Conservation (phyloP, 192 early-diverging fungal genomes). For the Globomyces pollinis-pini region DNA sequence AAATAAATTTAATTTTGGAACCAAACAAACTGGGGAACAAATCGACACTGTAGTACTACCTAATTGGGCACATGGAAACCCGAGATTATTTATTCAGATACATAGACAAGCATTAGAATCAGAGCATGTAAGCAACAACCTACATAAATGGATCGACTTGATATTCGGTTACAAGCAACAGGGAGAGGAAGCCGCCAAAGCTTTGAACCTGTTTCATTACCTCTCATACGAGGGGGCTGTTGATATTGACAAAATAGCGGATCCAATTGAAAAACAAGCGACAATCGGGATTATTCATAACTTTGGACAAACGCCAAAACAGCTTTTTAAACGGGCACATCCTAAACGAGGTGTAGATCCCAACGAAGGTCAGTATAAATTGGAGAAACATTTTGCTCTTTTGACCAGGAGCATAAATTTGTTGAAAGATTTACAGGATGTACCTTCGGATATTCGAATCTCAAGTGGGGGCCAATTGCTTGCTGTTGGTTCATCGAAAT, state of each 20-base stretch:
- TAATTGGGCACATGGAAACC: slow-evolving; percentile 59
- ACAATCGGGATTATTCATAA: slow-evolving; percentile 85
- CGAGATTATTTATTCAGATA: slow-evolving; percentile 59
- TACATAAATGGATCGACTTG: slow-evolving; percentile 87
- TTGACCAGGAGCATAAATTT: not conserved
- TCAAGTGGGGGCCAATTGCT: not conserved
- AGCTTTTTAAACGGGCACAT: slow-evolving; percentile 73
- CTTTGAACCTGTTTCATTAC: slow-evolving; percentile 86
- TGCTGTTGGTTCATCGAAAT: not conserved
- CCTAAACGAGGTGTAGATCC: slow-evolving; percentile 22
- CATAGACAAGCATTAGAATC: slow-evolving; percentile 43
- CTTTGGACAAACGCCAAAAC: slow-evolving; percentile 86
- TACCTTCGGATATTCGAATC: slow-evolving; percentile 1
- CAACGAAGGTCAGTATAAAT: not conserved
- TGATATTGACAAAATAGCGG: slow-evolving; percentile 68
- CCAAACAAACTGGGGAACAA: slow-evolving; percentile 45
- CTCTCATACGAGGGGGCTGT: slow-evolving; percentile 87
- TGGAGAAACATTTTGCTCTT: not conserved
- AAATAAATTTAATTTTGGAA: slow-evolving; percentile 55
- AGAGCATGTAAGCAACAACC: slow-evolving; percentile 38
- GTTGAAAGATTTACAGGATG: not conserved
- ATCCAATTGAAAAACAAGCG: slow-evolving; percentile 75
- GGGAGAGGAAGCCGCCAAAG: slow-evolving; percentile 68
- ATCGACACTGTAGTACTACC: slow-evolving; percentile 63
- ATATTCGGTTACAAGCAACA: slow-evolving; percentile 86